Evolutionary conservation across 805 yeast species (phyloP).

Genomic region (Zygoascus tannicola): DNA sequence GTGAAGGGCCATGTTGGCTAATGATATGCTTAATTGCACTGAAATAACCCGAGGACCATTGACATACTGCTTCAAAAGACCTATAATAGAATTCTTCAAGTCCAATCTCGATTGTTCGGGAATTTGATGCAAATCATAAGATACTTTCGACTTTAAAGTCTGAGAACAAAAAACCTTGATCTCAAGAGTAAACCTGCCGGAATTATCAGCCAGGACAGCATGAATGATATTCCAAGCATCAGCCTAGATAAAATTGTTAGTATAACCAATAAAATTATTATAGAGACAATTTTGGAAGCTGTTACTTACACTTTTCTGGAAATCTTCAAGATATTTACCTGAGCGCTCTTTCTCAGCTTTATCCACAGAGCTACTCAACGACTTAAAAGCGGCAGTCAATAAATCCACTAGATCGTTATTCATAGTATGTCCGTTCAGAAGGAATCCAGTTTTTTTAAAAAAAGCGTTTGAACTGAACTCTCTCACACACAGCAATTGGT

Average conservation of each 20-base stretch:
- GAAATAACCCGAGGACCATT: constrained; percentile 52
- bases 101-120: constrained; percentile 46
- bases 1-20: constrained; percentile 78
- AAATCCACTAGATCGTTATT: constrained; percentile 23
- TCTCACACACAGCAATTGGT: too few relatives aligned
- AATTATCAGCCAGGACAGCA: constrained; percentile 36
- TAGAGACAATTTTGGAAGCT: neutral
- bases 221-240: constrained; percentile 70
- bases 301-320: constrained; percentile 55
- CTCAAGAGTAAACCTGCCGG: constrained; percentile 36
- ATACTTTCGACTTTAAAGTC: constrained; percentile 68
- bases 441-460: too few relatives aligned
- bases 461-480: too few relatives aligned
- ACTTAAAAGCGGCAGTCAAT: constrained; percentile 30
- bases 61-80: constrained; percentile 44
- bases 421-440: too few relatives aligned
- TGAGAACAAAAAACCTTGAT: constrained; percentile 81
- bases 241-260: constrained; percentile 16
- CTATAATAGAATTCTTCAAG: constrained; percentile 61
- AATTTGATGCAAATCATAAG: constrained; percentile 75
- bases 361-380: constrained; percentile 39
- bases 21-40: constrained; percentile 71
- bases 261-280: too few relatives aligned
- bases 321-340: constrained; percentile 54
- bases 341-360: constrained; percentile 34